A percentile compares a stretch with the other conserved stretches of the same genome.
Conservation (phyloP, 1,284 basidiomycete species). For the Sporisorium exsertum region DNA sequence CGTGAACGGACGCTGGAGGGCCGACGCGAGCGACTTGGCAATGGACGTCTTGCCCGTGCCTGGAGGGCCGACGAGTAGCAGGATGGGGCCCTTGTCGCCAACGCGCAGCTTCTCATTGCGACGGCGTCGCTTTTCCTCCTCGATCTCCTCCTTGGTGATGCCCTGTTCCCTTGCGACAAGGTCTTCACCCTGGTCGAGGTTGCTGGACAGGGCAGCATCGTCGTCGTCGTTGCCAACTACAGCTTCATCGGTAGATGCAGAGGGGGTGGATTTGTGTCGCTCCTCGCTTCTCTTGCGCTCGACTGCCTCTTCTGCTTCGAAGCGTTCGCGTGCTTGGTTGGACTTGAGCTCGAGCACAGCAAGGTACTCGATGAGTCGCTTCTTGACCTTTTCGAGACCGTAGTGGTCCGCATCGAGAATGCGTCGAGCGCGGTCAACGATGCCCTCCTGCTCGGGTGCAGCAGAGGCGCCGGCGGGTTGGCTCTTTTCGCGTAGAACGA, state of each 20-base stretch:
- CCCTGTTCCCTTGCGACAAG: constrained; percentile 34
- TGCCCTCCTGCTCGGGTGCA: constrained; percentile 42
- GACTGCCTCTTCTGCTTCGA: constrained; percentile 51
- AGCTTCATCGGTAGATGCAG: constrained; percentile 33
- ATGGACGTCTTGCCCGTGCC: constrained; percentile 69
- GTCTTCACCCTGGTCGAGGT: constrained; percentile 27
- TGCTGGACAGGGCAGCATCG: constrained; percentile 11
- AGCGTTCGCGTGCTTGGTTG: constrained; percentile 61
- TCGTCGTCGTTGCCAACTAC: constrained; percentile 23
- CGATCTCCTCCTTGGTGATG: constrained; percentile 40
- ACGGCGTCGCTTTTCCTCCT: constrained; percentile 40
- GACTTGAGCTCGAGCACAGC: constrained; percentile 71
- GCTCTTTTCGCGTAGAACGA: constrained; percentile 37
- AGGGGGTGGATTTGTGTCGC: constrained; percentile 27
- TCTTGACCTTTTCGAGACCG: constrained; percentile 71
- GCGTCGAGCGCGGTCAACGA: constrained; percentile 62
- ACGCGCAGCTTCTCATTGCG: constrained; percentile 53
- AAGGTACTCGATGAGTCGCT: constrained; percentile 71
- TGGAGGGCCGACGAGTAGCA: constrained; percentile 75
- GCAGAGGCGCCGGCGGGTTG: background rate
- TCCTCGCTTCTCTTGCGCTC: constrained; percentile 40
- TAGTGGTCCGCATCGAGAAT: constrained; percentile 71
- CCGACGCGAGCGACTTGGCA: constrained; percentile 72
- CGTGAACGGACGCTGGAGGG: constrained; percentile 78
- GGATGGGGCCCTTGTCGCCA: constrained; percentile 78